Evolutionary conservation across 2,329 filamentous ascomycete genomes (phyloP).

Genomic region (Ophiobolus disseminans): DNA sequence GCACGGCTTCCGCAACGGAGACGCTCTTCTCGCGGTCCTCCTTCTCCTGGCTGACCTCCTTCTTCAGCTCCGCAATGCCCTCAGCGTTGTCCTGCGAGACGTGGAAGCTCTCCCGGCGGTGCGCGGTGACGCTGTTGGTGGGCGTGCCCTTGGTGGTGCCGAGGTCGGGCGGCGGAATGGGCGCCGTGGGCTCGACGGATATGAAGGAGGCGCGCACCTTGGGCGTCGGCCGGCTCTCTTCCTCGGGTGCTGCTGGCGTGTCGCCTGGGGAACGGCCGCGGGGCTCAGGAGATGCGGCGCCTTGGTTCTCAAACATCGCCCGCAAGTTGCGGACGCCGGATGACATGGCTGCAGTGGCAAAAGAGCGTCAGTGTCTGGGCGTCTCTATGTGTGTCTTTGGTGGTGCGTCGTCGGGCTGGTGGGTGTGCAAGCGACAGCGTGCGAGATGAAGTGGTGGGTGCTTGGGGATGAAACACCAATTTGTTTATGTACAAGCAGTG

Average conservation of each 20-base stretch:
- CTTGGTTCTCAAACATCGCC: conserved; percentile 58
- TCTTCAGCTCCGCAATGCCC: conserved; percentile 47
- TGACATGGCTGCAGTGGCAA: conserved; percentile 54
- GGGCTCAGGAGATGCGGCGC: conserved; percentile 49
- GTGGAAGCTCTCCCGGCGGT: conserved; percentile 54
- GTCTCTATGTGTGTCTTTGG: conserved; percentile 17
- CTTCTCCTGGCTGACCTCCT: conserved; percentile 50
- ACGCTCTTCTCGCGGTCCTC: conserved; percentile 48
- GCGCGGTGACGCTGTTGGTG: conserved; percentile 38
- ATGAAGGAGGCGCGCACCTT: conserved; percentile 59
- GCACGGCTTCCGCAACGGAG: conserved; percentile 48
- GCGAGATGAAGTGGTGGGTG: conserved; percentile 37
- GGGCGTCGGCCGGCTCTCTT: conserved; percentile 48
- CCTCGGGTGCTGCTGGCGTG: conserved; percentile 36
- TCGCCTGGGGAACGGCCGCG: conserved; percentile 54
- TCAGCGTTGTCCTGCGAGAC: conserved; percentile 45
- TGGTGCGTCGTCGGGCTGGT: conserved; percentile 22
- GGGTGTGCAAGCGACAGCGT: conserved; percentile 21
- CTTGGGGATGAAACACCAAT: conserved; percentile 27
- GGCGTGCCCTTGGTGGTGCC: conserved; percentile 36
- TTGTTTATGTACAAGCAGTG: conserved; percentile 32
- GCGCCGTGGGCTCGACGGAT: conserved; percentile 53
- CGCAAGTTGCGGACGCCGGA: conserved; percentile 57
- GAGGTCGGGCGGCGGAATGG: conserved; percentile 27
- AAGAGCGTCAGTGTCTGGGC: conserved; percentile 36